These are phyloP conservation scores for Acmispon strigosus DNA, from an alignment of 306 rosid genomes.

Conservation along the genomic window DNA sequence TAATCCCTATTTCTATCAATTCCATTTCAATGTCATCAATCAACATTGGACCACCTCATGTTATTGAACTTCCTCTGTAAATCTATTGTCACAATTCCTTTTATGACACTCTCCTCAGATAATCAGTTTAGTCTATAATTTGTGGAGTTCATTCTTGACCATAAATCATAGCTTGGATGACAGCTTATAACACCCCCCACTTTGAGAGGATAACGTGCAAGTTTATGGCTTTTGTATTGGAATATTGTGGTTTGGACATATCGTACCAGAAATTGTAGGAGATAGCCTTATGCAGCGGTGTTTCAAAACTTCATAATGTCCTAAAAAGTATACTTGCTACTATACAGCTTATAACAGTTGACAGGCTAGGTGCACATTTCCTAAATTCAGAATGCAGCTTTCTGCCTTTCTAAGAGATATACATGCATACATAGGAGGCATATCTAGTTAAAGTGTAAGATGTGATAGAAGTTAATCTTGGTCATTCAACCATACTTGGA, in stretches of 20 bases:
- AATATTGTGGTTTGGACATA: background rate
- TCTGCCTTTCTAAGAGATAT: background rate
- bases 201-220: background rate
- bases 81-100: background rate
- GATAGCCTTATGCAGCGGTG: background rate
- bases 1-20: background rate
- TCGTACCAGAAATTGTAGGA: background rate
- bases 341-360: background rate
- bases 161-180: background rate
- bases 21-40: background rate
- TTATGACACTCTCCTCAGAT: background rate
- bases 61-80: background rate
- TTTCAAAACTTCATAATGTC: background rate
- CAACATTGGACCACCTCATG: background rate
- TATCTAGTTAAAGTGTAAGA: too few species aligned
- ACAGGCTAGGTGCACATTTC: background rate
- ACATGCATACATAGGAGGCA: background rate
- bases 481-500: too few species aligned
- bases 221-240: background rate
- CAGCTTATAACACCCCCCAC: background rate
- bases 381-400: background rate
- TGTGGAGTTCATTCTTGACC: background rate
- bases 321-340: background rate
- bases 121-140: background rate
- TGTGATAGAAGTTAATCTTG: too few species aligned